phyloP scores from a whole-genome alignment of 164 flowering plant genomes.

The Magnolia officinalis region DNA sequence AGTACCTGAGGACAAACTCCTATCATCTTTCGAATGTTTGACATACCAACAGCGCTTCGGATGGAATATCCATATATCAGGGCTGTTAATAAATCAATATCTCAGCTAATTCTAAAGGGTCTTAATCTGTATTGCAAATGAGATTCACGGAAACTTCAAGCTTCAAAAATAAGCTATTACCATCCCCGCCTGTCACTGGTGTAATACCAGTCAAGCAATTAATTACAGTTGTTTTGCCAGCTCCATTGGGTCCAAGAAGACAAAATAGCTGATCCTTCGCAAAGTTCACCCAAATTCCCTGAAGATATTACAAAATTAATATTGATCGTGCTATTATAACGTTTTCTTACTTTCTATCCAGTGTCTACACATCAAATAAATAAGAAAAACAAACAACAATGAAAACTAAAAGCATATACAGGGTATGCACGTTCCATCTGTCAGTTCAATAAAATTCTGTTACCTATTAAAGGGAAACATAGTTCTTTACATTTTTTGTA shows the following conservation, averaged over 20 bases:
- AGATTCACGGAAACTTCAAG: neutral
- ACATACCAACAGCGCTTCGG: conserved; percentile 78
- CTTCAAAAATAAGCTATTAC: conserved; percentile 34
- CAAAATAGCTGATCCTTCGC: conserved; percentile 87
- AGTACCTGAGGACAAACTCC: conserved; percentile 99
- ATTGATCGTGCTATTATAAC: neutral
- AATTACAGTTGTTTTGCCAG: conserved; percentile 94
- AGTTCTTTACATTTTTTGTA: conserved; percentile 38
- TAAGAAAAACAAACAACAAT: neutral
- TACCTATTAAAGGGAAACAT: neutral
- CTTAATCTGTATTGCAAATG: neutral
- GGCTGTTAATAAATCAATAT: conserved; percentile 43
- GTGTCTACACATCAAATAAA: neutral
- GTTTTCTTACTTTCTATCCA: neutral
- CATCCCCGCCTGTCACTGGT: conserved; percentile 94
- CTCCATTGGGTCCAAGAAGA: conserved; percentile 99
- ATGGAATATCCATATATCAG: conserved; percentile 80
- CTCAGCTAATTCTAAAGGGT: neutral
- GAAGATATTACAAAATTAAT: conserved; percentile 11
- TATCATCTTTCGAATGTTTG: conserved; percentile 69
- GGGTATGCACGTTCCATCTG: neutral
- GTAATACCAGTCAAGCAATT: conserved; percentile 94
- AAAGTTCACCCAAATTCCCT: conserved; percentile 94
- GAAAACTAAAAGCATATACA: neutral
- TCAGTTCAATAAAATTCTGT: neutral